phyloP scores from a whole-genome alignment of 1,139 yeast genomes.

The Saccharomyces hybrid region DNA sequence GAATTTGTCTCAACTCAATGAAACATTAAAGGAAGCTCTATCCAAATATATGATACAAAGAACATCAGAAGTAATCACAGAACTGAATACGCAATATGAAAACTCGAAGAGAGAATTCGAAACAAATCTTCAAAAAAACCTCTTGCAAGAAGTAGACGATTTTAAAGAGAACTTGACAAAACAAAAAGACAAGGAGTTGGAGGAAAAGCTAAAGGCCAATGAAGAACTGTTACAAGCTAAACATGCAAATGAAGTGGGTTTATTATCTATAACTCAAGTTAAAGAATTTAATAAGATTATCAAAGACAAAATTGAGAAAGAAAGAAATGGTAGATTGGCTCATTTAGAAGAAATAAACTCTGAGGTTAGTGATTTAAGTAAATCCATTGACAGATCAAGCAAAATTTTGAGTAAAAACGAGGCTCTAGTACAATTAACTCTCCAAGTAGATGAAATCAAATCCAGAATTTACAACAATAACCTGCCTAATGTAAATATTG shows the following conservation, averaged over 20 bases:
- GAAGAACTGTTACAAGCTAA: slow-evolving; percentile 62
- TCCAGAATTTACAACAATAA: slow-evolving; percentile 18
- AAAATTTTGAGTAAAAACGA: slow-evolving; percentile 22
- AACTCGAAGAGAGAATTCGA: slow-evolving; percentile 33
- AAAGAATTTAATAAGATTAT: slow-evolving; percentile 62
- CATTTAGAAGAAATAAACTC: slow-evolving; percentile 54
- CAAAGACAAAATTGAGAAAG: slow-evolving; percentile 59
- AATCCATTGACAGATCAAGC: slow-evolving; percentile 22
- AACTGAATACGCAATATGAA: slow-evolving; percentile 16
- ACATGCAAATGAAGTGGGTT: slow-evolving; percentile 68
- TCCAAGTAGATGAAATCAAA: slow-evolving; percentile 19
- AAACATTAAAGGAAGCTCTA: slow-evolving; percentile 4
- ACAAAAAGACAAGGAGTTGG: slow-evolving; percentile 53
- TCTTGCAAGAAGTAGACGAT: slow-evolving; percentile 49
- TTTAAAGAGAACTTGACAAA: slow-evolving; percentile 59
- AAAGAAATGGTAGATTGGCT: slow-evolving; percentile 75
- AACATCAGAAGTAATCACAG: slow-evolving; percentile 21
- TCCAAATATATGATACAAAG: slow-evolving; percentile 11
- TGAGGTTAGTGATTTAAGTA: slow-evolving; percentile 41
- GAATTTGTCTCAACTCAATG: background rate
- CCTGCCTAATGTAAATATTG: slow-evolving; percentile 24
- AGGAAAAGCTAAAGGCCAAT: slow-evolving; percentile 61
- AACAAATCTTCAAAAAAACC: slow-evolving; percentile 37
- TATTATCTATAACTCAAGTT: slow-evolving; percentile 66
- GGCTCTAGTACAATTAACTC: slow-evolving; percentile 25